Evolutionary conservation across 768 basidiomycete genomes (phyloP).

Genomic region (Tylopilus intermedius): DNA sequence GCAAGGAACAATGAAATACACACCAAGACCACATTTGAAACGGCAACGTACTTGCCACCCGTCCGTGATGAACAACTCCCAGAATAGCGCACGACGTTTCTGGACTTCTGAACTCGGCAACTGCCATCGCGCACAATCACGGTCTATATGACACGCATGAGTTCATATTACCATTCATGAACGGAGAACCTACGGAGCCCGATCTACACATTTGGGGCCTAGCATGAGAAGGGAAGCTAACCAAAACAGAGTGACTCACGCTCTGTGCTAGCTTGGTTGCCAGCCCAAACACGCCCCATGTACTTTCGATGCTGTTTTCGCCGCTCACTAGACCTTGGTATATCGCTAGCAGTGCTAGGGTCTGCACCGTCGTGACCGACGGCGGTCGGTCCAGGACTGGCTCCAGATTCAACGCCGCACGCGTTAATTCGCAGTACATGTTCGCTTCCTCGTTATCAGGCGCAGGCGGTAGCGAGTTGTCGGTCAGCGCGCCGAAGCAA

Average conservation of each 20-base stretch:
- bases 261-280: slow-evolving; percentile 65
- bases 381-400: slow-evolving; percentile 68
- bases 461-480: slow-evolving; percentile 45
- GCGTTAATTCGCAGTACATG: slow-evolving; percentile 54
- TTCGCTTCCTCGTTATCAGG: slow-evolving; percentile 51
- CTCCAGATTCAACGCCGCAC: slow-evolving; percentile 61
- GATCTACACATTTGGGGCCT: slow-evolving; percentile 37
- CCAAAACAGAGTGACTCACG: slow-evolving; percentile 36
- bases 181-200: slow-evolving; percentile 53
- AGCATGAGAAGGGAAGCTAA: slow-evolving; percentile 1
- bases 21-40: background rate
- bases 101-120: slow-evolving; percentile 58
- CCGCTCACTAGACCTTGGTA: slow-evolving; percentile 64
- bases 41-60: slow-evolving; percentile 57
- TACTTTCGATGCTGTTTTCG: slow-evolving; percentile 66
- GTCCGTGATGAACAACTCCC: slow-evolving; percentile 72
- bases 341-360: slow-evolving; percentile 62
- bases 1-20: background rate
- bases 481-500: slow-evolving; percentile 58
- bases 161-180: background rate
- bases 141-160: slow-evolving; percentile 43
- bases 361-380: slow-evolving; percentile 65
- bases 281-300: slow-evolving; percentile 63
- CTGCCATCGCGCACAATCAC: slow-evolving; percentile 69
- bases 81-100: slow-evolving; percentile 65